A percentile compares a stretch with the other conserved stretches of the same genome.
Evolutionary conservation across 2,329 filamentous ascomycete genomes (phyloP).

Genomic region (Penicillium thymicola): DNA sequence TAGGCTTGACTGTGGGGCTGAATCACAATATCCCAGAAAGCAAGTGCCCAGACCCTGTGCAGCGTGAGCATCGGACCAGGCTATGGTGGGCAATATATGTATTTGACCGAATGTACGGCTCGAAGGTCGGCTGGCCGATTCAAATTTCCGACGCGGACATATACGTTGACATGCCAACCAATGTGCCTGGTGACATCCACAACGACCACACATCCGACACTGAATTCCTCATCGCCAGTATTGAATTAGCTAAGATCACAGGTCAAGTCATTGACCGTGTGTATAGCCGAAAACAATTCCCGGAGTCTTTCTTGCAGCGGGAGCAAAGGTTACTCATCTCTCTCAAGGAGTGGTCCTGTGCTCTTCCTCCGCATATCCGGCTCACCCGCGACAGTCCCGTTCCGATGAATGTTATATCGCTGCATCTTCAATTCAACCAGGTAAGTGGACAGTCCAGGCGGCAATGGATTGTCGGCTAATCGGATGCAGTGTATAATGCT

Average conservation of each 20-base stretch:
- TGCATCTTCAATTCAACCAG: too few relatives aligned
- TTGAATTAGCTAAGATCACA: slow-evolving; percentile 30
- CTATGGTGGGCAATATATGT: slow-evolving; percentile 32
- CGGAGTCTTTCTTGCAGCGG: slow-evolving; percentile 31
- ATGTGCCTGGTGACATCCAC: neutral
- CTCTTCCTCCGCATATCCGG: too few relatives aligned
- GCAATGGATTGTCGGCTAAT: too few relatives aligned
- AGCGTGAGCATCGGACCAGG: slow-evolving; percentile 28
- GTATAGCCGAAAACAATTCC: slow-evolving; percentile 24
- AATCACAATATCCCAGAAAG: slow-evolving; percentile 33
- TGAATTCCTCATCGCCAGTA: slow-evolving; percentile 28
- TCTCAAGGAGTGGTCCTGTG: slow-evolving; percentile 26
- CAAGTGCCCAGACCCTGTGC: slow-evolving; percentile 26
- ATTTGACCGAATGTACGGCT: slow-evolving; percentile 42
- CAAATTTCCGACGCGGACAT: slow-evolving; percentile 48
- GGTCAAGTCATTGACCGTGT: slow-evolving; percentile 26
- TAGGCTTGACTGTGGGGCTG: slow-evolving; percentile 39
- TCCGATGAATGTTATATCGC: too few relatives aligned
- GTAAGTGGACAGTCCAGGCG: too few relatives aligned
- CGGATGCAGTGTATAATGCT: too few relatives aligned
- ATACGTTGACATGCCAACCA: slow-evolving; percentile 31
- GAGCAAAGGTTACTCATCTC: slow-evolving; percentile 33
- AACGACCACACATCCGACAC: slow-evolving; percentile 17
- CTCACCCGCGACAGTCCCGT: too few relatives aligned
- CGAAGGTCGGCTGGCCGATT: slow-evolving; percentile 46